Evolutionary conservation across 2,329 filamentous ascomycete species (phyloP).

Genomic region (Phyllosticta citriasiana): DNA sequence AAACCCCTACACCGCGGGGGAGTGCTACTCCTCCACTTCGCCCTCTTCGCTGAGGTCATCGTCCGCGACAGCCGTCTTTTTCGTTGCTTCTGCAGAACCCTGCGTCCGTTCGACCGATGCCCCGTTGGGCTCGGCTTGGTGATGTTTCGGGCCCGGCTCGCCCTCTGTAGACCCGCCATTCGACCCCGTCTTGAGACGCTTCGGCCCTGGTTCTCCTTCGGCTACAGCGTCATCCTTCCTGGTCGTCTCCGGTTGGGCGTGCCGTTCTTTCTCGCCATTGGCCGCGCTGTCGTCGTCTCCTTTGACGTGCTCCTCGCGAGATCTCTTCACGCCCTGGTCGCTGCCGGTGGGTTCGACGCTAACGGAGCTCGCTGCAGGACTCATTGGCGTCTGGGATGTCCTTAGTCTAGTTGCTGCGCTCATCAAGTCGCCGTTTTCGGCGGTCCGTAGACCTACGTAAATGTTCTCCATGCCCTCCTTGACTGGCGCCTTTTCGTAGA

Average conservation of each 20-base stretch:
- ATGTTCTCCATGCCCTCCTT: slow-evolving; percentile 34
- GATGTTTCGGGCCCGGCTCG: not conserved
- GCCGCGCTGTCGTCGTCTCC: slow-evolving; percentile 11
- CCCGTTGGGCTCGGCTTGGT: not conserved
- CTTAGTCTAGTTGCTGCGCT: slow-evolving; percentile 22
- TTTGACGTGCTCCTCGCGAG: slow-evolving; percentile 12
- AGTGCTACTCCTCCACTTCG: slow-evolving; percentile 34
- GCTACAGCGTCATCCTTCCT: not conserved
- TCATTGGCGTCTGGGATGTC: slow-evolving; percentile 17
- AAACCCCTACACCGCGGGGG: not conserved
- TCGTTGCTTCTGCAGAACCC: slow-evolving; percentile 1
- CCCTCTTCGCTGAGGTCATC: slow-evolving; percentile 35
- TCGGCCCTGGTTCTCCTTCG: slow-evolving; percentile 7
- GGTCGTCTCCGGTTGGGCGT: not conserved
- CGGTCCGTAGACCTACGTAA: slow-evolving; percentile 35
- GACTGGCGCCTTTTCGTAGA: slow-evolving; percentile 34
- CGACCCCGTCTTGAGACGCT: slow-evolving; percentile 11
- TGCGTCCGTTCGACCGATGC: slow-evolving; percentile 2
- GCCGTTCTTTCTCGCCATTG: not conserved
- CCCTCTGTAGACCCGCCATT: slow-evolving; percentile 1
- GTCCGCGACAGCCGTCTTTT: slow-evolving; percentile 5
- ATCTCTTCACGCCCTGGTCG: slow-evolving; percentile 19
- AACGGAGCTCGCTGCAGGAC: slow-evolving; percentile 13
- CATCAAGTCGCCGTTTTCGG: slow-evolving; percentile 23
- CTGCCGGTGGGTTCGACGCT: slow-evolving; percentile 16